phyloP scores from a whole-genome alignment of 306 rosid species.

The Dryas alaskensis region DNA sequence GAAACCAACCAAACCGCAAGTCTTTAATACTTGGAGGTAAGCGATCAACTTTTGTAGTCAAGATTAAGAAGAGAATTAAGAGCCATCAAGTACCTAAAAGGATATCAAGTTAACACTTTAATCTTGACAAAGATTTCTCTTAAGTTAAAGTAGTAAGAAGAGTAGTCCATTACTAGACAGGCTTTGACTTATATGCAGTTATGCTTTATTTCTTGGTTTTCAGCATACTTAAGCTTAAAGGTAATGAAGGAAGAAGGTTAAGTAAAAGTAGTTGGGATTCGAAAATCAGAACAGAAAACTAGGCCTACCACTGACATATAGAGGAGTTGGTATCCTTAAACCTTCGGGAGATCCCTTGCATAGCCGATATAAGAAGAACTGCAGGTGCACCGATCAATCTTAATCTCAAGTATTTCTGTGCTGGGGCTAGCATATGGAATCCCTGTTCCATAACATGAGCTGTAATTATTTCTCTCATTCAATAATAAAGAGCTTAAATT shows the following conservation, averaged over 20 bases:
- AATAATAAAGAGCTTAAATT: background rate
- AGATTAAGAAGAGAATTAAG: slow-evolving; percentile 45
- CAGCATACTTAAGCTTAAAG: too few relatives aligned
- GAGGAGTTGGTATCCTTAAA: slow-evolving; percentile 97
- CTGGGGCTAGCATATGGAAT: slow-evolving; percentile 77
- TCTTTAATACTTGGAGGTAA: slow-evolving; percentile 73
- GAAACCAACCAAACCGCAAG: slow-evolving; percentile 71
- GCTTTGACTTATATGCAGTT: too few relatives aligned
- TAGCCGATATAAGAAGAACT: slow-evolving; percentile 94
- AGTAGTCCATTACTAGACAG: background rate
- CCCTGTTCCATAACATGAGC: slow-evolving; percentile 35
- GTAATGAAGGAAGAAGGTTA: too few relatives aligned
- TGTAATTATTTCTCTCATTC: slow-evolving; percentile 5
- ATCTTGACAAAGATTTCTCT: background rate
- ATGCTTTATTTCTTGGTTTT: too few relatives aligned
- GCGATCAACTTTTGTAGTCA: slow-evolving; percentile 63
- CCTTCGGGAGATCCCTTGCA: slow-evolving; percentile 96
- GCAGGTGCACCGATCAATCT: slow-evolving; percentile 96
- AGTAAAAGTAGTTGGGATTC: background rate
- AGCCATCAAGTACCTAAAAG: slow-evolving; percentile 77
- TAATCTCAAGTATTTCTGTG: slow-evolving; percentile 68
- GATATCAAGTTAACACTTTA: background rate
- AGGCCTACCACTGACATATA: slow-evolving; percentile 73
- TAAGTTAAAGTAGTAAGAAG: too few relatives aligned
- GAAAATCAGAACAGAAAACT: too few relatives aligned